Evolutionary conservation across 1,139 yeast genomes (phyloP).

Genomic region (Candida sp.): DNA sequence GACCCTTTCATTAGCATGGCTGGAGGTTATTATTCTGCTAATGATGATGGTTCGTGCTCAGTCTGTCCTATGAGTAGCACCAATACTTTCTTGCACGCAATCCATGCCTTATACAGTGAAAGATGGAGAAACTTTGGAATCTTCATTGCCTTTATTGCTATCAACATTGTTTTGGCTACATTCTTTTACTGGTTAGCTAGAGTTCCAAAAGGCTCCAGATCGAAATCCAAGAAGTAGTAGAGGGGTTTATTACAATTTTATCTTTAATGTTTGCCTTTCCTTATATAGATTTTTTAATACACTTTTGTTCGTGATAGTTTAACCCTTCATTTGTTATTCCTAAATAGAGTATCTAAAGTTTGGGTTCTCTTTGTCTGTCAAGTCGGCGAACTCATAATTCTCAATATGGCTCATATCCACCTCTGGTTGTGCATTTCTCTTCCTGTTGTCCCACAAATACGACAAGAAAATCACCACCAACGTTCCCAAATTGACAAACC

Average conservation of each 20-base stretch:
- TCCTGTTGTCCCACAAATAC: constrained; percentile 30
- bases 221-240: constrained; percentile 22
- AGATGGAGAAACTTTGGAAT: constrained; percentile 79
- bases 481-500: constrained; percentile 24
- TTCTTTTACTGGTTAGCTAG: constrained; percentile 74
- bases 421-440: constrained; percentile 22
- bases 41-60: constrained; percentile 38
- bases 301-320: neutral
- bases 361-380: constrained; percentile 71
- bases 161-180: constrained; percentile 57
- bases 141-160: constrained; percentile 45
- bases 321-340: neutral
- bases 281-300: no score
- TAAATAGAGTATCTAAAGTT: constrained; percentile 52
- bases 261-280: neutral
- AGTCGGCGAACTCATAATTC: constrained; percentile 61
- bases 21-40: constrained; percentile 47
- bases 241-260: neutral
- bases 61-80: constrained; percentile 57
- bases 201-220: constrained; percentile 60
- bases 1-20: constrained; percentile 40
- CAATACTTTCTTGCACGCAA: constrained; percentile 49
- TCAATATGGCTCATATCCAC: constrained; percentile 28
- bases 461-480: constrained; percentile 30
- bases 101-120: constrained; percentile 46